phyloP scores from a whole-genome alignment of 306 rosid species.

The Potentilla sterilis region DNA sequence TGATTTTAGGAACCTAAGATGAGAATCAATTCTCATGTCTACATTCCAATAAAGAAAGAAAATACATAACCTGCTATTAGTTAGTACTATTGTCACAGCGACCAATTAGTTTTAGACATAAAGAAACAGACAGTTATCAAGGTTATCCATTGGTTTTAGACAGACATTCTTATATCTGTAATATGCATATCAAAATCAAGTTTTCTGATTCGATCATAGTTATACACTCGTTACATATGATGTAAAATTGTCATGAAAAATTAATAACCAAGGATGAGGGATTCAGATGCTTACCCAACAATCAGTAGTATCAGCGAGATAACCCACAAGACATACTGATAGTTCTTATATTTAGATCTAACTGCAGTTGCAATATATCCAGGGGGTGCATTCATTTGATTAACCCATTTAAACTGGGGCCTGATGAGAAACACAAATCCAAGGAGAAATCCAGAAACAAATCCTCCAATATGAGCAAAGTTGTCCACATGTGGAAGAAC shows the following conservation, averaged over 20 bases:
- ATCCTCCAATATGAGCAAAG: constrained; percentile 89
- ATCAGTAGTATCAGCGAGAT: constrained; percentile 50
- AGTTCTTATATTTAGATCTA: constrained; percentile 59
- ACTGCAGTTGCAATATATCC: constrained; percentile 30
- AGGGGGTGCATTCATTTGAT: constrained; percentile 34
- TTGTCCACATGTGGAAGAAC: constrained; percentile 89
- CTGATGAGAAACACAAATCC: constrained; percentile 71
- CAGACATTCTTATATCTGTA: background rate
- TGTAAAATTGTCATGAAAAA: background rate
- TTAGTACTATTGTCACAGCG: background rate
- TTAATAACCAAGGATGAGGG: background rate
- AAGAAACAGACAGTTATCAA: background rate
- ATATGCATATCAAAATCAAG: constrained; percentile 13
- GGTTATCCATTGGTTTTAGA: background rate
- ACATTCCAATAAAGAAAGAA: background rate
- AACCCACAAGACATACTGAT: constrained; percentile 66
- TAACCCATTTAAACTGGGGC: constrained; percentile 72
- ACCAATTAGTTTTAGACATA: background rate
- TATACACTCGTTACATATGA: background rate
- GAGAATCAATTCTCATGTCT: background rate
- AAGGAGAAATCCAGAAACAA: constrained; percentile 80
- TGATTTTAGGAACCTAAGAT: constrained; percentile 5
- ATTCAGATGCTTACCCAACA: constrained; percentile 41
- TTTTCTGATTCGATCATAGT: constrained; percentile 7
- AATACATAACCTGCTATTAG: background rate